Conservation (phyloP, 2,329 filamentous ascomycete genomes). For the Davidsoniella eucalypti region DNA sequence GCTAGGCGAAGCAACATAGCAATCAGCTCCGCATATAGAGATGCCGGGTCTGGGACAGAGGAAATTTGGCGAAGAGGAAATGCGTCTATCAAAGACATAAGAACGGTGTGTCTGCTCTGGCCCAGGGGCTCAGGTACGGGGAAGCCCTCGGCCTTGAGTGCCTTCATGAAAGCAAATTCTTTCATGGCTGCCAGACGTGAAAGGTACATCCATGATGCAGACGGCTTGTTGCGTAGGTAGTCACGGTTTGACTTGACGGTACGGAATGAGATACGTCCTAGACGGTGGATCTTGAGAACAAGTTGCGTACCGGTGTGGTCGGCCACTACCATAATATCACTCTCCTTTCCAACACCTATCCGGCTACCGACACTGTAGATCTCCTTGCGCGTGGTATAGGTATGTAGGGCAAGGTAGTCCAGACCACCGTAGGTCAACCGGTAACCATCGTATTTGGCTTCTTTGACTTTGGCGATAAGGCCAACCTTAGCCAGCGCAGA, state of each 20-base stretch:
- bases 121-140: slow-evolving; percentile 75
- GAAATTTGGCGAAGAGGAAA: slow-evolving; percentile 84
- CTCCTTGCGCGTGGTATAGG: slow-evolving; percentile 60
- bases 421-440: slow-evolving; percentile 90
- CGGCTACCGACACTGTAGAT: slow-evolving; percentile 89
- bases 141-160: slow-evolving; percentile 67
- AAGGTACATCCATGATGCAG: slow-evolving; percentile 96
- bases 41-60: slow-evolving; percentile 63
- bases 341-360: slow-evolving; percentile 94
- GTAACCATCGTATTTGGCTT: slow-evolving; percentile 95
- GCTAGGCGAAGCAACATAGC: slow-evolving; percentile 71
- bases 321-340: slow-evolving; percentile 89
- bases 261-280: slow-evolving; percentile 92
- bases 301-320: slow-evolving; percentile 58
- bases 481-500: slow-evolving; percentile 82
- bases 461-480: slow-evolving; percentile 82
- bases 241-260: slow-evolving; percentile 92
- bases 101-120: slow-evolving; percentile 85
- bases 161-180: slow-evolving; percentile 89
- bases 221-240: slow-evolving; percentile 67
- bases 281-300: slow-evolving; percentile 87
- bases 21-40: slow-evolving; percentile 85
- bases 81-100: slow-evolving; percentile 88
- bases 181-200: slow-evolving; percentile 83
- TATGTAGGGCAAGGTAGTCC: slow-evolving; percentile 91